Percentiles rank a stretch among this genome's conserved stretches.
phyloP scores from a whole-genome alignment of 192 early-diverging fungal genomes.

The Helicostylum pulchrum region DNA sequence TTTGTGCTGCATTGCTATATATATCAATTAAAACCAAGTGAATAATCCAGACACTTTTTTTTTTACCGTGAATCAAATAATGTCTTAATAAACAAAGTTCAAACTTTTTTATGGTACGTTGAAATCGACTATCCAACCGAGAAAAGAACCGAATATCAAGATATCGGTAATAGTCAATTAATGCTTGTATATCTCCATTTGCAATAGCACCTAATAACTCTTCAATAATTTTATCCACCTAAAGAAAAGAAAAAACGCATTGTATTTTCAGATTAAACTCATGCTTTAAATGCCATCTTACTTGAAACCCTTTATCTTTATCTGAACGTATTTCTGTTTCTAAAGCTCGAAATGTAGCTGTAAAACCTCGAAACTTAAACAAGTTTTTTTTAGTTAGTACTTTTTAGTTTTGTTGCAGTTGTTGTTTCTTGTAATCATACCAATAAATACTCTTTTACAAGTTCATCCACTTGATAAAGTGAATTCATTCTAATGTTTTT shows the following conservation, averaged over 20 bases:
- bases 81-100: constrained; percentile 57
- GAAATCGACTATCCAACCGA: constrained; percentile 54
- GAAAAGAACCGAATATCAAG: constrained; percentile 64
- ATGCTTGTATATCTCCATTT: constrained; percentile 46
- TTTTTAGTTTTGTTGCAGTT: background rate
- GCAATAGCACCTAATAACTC: constrained; percentile 48
- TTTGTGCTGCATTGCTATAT: constrained; percentile 54
- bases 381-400: background rate
- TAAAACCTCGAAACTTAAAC: constrained; percentile 61
- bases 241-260: background rate
- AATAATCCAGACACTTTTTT: background rate
- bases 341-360: constrained; percentile 52
- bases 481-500: constrained; percentile 49
- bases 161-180: constrained; percentile 61
- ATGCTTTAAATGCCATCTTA: constrained; percentile 1
- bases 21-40: background rate
- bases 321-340: constrained; percentile 53
- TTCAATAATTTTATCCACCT: constrained; percentile 65
- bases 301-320: constrained; percentile 61
- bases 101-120: constrained; percentile 55
- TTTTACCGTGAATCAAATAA: constrained; percentile 58
- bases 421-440: constrained; percentile 32
- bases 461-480: constrained; percentile 58
- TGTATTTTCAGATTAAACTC: background rate
- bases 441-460: constrained; percentile 64